Evolutionary conservation across 371 early-diverging fungal genomes (phyloP).

Genomic region (Zopfochytrium polystomum): DNA sequence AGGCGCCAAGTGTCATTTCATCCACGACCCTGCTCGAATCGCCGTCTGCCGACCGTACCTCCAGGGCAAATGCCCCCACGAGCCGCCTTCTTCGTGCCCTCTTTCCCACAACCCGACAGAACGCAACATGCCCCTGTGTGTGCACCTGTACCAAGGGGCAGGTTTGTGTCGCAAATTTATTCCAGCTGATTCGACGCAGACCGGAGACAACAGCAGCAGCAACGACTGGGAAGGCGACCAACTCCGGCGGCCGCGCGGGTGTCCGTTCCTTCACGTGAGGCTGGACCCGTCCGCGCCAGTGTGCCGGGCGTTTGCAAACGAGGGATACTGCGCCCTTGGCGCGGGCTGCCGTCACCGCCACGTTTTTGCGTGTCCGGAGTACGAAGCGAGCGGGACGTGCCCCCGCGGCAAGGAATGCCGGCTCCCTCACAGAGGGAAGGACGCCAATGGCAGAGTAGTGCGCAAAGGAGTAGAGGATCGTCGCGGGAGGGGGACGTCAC

Average conservation of each 20-base stretch:
- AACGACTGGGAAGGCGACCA: slow-evolving; percentile 33
- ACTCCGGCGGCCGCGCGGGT: slow-evolving; percentile 8
- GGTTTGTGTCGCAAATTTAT: not conserved
- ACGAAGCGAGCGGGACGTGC: slow-evolving; percentile 46
- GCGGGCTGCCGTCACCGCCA: slow-evolving; percentile 44
- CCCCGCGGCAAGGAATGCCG: slow-evolving; percentile 25
- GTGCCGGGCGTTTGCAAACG: slow-evolving; percentile 46
- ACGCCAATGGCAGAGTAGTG: not conserved
- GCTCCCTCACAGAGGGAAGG: slow-evolving; percentile 34
- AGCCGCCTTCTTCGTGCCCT: slow-evolving; percentile 25
- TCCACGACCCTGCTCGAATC: slow-evolving; percentile 36
- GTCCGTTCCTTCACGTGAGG: slow-evolving; percentile 49
- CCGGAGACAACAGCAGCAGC: not conserved
- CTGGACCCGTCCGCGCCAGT: slow-evolving; percentile 39
- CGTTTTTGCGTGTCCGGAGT: slow-evolving; percentile 54
- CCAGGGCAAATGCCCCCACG: slow-evolving; percentile 26
- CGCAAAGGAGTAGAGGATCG: not conserved
- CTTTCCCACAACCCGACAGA: slow-evolving; percentile 46
- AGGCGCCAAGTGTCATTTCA: slow-evolving; percentile 30
- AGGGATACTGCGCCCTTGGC: slow-evolving; percentile 48
- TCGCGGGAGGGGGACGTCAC: not conserved
- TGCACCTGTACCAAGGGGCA: slow-evolving; percentile 40
- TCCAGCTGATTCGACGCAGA: not conserved
- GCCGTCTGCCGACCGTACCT: slow-evolving; percentile 36
- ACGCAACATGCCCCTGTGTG: slow-evolving; percentile 46